Base-by-base conservation (phyloP, 2,329 filamentous ascomycete species). In the Calonectria pteridis region DNA sequence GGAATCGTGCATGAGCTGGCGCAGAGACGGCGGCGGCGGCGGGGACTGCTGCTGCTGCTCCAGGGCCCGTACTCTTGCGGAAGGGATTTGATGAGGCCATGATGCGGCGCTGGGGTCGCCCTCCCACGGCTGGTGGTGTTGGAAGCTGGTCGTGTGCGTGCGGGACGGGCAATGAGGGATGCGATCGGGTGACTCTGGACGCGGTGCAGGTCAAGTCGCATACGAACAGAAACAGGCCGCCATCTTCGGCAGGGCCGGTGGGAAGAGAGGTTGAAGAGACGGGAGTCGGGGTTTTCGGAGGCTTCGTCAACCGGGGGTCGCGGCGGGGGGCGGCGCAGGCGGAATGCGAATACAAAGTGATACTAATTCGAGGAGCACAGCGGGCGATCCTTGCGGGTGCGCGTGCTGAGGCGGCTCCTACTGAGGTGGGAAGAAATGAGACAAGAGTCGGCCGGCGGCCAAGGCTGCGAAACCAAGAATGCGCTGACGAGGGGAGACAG, bases 61-160 rank as follows among this genome's bases (percentile, higher is more conserved):
- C n/a, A n/a, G 77, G 23, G 53, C 79, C 73, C 40, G 75, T 77
- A 81, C 85, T 88, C 77, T 86, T 87, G 75, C 89, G 88, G 79
- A 90, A 90, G 14, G 89, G 89, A 77, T 90, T 90, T 53, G 83
- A 89, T 84, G 81, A 88, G 43, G 80, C 77, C 79, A 81, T 82
- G 53, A 29, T 78, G 72, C 62, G 69, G 67, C 43, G 51, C 72
- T 72, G 69, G 43, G 67, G 59, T 74, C 51, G 55, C 55, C 53
- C 73, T 73, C 51, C 58, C 70, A 71, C 73, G 63, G 72, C 72
- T 77, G 29, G 40, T 70, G 71, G 28, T 53, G 59, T 64, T 33
- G 37, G 37, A 31, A 62, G 63, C 62, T 67, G 58, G 64, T 62
- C 58, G 64, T 69, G 71, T 37, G 40, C 50, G 69, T 51, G 58